phyloP scores from a whole-genome alignment of 345 rosid species.

The Salix suchowensis region DNA sequence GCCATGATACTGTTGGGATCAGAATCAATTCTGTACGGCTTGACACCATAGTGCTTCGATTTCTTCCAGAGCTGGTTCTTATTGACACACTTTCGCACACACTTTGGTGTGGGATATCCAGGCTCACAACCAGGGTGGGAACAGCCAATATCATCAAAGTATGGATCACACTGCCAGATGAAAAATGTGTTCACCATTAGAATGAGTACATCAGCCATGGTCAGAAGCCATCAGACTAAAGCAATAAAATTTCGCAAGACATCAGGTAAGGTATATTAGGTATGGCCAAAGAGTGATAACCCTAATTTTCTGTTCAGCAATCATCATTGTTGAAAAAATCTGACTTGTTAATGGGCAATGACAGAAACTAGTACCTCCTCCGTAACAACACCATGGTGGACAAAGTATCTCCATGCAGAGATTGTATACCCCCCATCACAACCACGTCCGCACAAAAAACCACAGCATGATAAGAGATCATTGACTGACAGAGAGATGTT shows the following conservation, averaged over 20 bases:
- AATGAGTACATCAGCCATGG: constrained; percentile 2
- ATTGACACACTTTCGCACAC: constrained; percentile 62
- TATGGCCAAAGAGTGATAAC: neutral
- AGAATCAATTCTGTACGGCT: constrained; percentile 62
- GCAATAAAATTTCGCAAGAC: neutral
- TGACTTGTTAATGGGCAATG: neutral
- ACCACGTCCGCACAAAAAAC: constrained; percentile 80
- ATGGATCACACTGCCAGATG: constrained; percentile 73
- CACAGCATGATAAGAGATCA: constrained; percentile 92
- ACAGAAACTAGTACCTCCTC: constrained; percentile 55
- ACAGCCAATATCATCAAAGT: constrained; percentile 81
- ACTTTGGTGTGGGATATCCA: constrained; percentile 73
- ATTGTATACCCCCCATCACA: constrained; percentile 89
- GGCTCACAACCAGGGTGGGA: constrained; percentile 99
- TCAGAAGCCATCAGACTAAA: constrained; percentile 7
- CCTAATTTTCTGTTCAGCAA: neutral
- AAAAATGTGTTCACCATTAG: neutral
- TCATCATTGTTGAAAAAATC: neutral
- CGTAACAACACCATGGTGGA: constrained; percentile 72
- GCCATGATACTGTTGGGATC: constrained; percentile 74
- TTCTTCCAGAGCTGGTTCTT: constrained; percentile 66
- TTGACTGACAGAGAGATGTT: constrained; percentile 78
- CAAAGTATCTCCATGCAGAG: constrained; percentile 81
- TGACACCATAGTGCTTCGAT: constrained; percentile 74
- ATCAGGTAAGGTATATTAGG: neutral